Percentiles rank a stretch among this genome's conserved stretches.
Conservation (phyloP, 2,329 filamentous ascomycete genomes). For the Hypoxylon sp. region DNA sequence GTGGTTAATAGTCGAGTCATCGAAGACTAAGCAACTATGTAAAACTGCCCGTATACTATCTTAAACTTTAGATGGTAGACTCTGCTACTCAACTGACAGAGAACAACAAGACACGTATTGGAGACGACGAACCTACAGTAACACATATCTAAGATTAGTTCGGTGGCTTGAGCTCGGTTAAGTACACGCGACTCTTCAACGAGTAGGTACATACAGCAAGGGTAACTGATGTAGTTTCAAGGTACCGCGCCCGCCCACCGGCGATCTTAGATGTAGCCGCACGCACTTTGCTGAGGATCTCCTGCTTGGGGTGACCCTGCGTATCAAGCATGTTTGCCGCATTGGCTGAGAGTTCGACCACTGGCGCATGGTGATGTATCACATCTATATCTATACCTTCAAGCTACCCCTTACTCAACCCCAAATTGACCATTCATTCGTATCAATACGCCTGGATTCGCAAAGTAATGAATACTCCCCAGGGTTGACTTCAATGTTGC, state of each 20-base stretch:
- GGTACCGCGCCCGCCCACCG: conserved; percentile 21
- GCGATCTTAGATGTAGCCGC: conserved; percentile 36
- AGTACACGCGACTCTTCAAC: conserved; percentile 17
- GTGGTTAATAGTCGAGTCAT: conserved; percentile 25
- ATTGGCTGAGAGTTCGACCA: conserved; percentile 20
- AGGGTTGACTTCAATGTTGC: conserved; percentile 35
- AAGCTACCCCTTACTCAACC: conserved; percentile 6
- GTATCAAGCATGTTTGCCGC: conserved; percentile 10
- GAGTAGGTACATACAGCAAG: conserved; percentile 10
- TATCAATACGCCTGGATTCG: conserved; percentile 17
- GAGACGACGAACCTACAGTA: neutral
- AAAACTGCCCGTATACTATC: neutral
- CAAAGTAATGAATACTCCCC: conserved; percentile 35
- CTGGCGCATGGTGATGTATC: conserved; percentile 22
- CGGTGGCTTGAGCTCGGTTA: neutral
- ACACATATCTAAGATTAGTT: conserved; percentile 1
- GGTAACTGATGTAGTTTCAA: conserved; percentile 15
- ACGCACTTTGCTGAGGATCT: conserved; percentile 13
- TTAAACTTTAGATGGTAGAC: conserved; percentile 10
- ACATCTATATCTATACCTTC: neutral
- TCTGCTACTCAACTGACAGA: conserved; percentile 1
- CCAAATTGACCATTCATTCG: conserved; percentile 13
- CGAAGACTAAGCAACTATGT: conserved; percentile 2
- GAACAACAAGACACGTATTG: conserved; percentile 4
- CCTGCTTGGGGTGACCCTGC: conserved; percentile 19